Conservation (phyloP, 1,139 yeast genomes). For the Geotrichum reessii region DNA sequence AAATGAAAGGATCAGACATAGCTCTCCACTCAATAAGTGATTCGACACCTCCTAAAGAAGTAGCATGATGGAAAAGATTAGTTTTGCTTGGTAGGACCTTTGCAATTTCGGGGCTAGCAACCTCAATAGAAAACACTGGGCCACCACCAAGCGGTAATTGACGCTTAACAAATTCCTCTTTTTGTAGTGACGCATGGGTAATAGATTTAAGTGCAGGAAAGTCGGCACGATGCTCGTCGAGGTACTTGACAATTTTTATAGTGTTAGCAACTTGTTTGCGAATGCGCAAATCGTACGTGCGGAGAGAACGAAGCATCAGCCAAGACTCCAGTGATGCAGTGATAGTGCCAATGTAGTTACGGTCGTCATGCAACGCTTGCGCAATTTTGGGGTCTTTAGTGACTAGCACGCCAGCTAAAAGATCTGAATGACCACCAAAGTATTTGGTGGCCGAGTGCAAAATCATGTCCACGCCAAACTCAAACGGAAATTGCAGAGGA, state of each 20-base stretch:
- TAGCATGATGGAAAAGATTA: constrained; percentile 77
- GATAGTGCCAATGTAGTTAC: constrained; percentile 69
- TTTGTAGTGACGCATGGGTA: constrained; percentile 71
- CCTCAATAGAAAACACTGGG: constrained; percentile 69
- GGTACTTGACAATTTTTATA: constrained; percentile 52
- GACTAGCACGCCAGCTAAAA: constrained; percentile 72
- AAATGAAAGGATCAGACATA: constrained; percentile 55
- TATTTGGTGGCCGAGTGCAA: constrained; percentile 90
- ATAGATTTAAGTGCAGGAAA: constrained; percentile 50
- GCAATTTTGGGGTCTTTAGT: constrained; percentile 50
- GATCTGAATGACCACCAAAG: constrained; percentile 92
- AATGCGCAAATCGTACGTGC: constrained; percentile 72
- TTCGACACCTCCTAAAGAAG: constrained; percentile 92
- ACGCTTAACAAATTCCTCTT: constrained; percentile 52
- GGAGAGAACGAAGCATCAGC: constrained; percentile 66
- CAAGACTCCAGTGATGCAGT: constrained; percentile 73
- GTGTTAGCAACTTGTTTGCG: constrained; percentile 61
- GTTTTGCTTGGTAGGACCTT: constrained; percentile 59
- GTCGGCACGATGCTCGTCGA: constrained; percentile 45
- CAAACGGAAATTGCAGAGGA: constrained; percentile 75
- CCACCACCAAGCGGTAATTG: constrained; percentile 65
- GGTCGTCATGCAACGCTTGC: constrained; percentile 49
- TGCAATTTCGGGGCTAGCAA: constrained; percentile 52
- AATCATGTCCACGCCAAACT: constrained; percentile 73
- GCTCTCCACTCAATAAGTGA: constrained; percentile 89